Evolutionary conservation across 352 stramenopile genomes (phyloP), one percentile per base, ranked within the genome.

Genomic region (Phytophthora tentaculata): DNA sequence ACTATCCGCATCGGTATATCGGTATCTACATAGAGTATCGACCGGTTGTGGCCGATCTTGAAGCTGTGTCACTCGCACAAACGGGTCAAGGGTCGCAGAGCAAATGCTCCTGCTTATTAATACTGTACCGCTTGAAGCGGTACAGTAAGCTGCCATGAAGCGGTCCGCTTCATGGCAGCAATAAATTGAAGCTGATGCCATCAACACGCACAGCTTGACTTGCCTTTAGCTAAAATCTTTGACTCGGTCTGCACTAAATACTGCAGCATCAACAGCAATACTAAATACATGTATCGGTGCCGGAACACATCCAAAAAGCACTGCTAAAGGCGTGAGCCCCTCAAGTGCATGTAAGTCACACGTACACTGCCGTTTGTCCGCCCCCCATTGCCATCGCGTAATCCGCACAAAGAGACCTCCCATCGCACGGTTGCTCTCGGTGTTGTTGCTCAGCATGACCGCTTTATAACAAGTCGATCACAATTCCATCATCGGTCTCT

Each of bases 231-330:
- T 55, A 26, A 19, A 22, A 43, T 24, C 17, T 13, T 32, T 22
- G 5, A 51, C 29, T 52, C 32, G 51, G 19, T 69, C 62, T 69
- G 62, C 62, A 64, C 62, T 59, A 70, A 70, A 60, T 61, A 70
- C 55, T 59, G 24, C 23, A 16, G 17, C 19, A 41, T 12, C 23
- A 61, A 10, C 37, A 43, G 44, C 19, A 48, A 8, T 43, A 13
- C 12, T 59, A n/a, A n/a, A n/a, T n/a, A n/a, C n/a, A n/a, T n/a
- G n/a, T n/a, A 37, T 44, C 50, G 54, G 59, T 29, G 47, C 2
- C 23, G 14, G 32, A 19, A n/a, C 53, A 54, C 59, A 69, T 69
- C 65, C 41, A 29, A 61, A 26, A 39, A 60, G 35, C 39, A 24
- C 26, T 54, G 65, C 65, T 73, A 73, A 69, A 73, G 65, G 65